Conservation (phyloP, 2,329 filamentous ascomycete species). For the Claviceps pazoutovae region DNA sequence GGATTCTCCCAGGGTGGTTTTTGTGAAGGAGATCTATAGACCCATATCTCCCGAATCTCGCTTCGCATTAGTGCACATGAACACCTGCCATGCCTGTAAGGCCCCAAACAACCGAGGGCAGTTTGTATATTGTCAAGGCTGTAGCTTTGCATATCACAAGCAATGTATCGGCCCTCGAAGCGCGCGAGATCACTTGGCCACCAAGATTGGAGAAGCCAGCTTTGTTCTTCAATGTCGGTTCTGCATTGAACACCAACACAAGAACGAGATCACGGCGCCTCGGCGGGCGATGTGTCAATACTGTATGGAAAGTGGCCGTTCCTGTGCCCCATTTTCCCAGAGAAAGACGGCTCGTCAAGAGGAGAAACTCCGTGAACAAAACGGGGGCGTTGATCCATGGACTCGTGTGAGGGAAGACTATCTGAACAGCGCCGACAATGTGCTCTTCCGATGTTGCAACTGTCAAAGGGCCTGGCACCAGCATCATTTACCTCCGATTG, state of each 20-base stretch:
- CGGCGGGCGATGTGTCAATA: slow-evolving; percentile 56
- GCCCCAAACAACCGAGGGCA: slow-evolving; percentile 38
- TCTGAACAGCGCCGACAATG: slow-evolving; percentile 60
- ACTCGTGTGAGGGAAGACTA: slow-evolving; percentile 45
- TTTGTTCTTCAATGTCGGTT: slow-evolving; percentile 86
- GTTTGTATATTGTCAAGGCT: slow-evolving; percentile 83
- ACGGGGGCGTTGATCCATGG: slow-evolving; percentile 65
- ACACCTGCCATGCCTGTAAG: slow-evolving; percentile 57
- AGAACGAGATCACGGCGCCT: slow-evolving; percentile 58
- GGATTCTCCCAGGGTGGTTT: slow-evolving; percentile 39
- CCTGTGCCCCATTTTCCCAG: slow-evolving; percentile 62
- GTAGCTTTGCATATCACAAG: slow-evolving; percentile 71
- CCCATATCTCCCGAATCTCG: slow-evolving; percentile 43
- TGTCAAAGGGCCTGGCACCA: slow-evolving; percentile 76
- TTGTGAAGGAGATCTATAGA: slow-evolving; percentile 62
- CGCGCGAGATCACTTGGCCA: slow-evolving; percentile 72
- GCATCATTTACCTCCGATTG: slow-evolving; percentile 55
- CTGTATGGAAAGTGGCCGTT: slow-evolving; percentile 50
- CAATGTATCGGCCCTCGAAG: slow-evolving; percentile 63
- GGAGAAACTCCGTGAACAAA: slow-evolving; percentile 67
- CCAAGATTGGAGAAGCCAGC: slow-evolving; percentile 60
- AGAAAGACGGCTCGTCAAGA: slow-evolving; percentile 67
- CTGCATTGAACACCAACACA: slow-evolving; percentile 56
- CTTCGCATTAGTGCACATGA: slow-evolving; percentile 58
- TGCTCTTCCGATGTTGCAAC: slow-evolving; percentile 68